Base-by-base conservation (phyloP, 495 filamentous ascomycete species). In the Chaetomidium leptoderma region DNA sequence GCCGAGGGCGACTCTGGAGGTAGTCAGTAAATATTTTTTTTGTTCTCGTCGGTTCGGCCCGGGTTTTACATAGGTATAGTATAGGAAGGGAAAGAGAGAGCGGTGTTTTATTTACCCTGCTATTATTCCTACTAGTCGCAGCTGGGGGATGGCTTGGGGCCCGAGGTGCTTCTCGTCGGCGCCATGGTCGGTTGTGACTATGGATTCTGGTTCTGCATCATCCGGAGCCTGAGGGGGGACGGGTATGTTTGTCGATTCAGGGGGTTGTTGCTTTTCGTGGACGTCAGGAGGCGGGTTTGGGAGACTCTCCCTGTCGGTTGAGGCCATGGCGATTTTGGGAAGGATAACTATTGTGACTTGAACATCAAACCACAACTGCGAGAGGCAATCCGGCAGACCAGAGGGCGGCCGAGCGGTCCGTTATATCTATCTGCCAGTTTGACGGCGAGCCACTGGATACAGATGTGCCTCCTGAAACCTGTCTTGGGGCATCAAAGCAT, bases 1-100 rank as follows among this genome's bases (percentile, higher is more conserved):
- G 13, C 70, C 72, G 16, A 62, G 45, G 24, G 44, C 17, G 36
- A 66, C 36, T 10, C 59, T 64, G 54, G 14, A 2, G 30, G 26
- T 13, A 6, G 40, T 32, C 16, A 43, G 40, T 27, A 24, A n/a
- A n/a, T n/a, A n/a, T n/a, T n/a, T n/a, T n/a, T n/a, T n/a, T n/a
- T n/a, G n/a, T n/a, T n/a, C n/a, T n/a, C n/a, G n/a, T n/a, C n/a
- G n/a, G n/a, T n/a, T n/a, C n/a, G n/a, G n/a, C n/a, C n/a, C n/a
- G n/a, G n/a, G n/a, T n/a, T n/a, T n/a, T n/a, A n/a, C n/a, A n/a
- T 40, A 30, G 7, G 9, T 47, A n/a, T 4, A 2, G 21, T 7
- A 8, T 39, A n/a, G n/a, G 23, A 2, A 10, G 23, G 13, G 40
- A 14, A 0, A 6, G 9, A 2, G 37, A 2, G 35, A 13, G 21